phyloP scores from a whole-genome alignment of 768 basidiomycete genomes.

The Suillus spraguei region DNA sequence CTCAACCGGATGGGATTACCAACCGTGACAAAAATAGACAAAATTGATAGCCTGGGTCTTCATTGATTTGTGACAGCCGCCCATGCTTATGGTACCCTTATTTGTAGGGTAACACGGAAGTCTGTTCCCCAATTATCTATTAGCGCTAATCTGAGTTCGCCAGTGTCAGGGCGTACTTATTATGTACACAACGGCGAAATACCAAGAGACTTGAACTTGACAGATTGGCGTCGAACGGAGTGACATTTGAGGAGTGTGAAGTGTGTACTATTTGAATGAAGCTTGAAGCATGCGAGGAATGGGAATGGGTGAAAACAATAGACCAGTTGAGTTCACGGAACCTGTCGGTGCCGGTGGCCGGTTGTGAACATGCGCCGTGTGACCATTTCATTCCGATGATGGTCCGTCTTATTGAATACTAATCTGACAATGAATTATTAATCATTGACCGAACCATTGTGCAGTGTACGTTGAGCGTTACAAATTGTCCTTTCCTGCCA shows the following conservation, averaged over 20 bases:
- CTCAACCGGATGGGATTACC: not conserved
- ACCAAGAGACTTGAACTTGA: not conserved
- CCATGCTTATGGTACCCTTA: not conserved
- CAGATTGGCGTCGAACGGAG: too few relatives aligned
- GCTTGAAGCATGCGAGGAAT: not conserved
- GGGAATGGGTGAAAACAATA: too few relatives aligned
- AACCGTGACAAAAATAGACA: not conserved
- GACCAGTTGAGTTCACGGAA: too few relatives aligned
- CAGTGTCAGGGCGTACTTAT: not conserved
- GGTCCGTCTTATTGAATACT: not conserved
- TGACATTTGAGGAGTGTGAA: not conserved
- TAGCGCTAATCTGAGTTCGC: not conserved
- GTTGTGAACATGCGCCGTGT: too few relatives aligned
- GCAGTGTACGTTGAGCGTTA: not conserved
- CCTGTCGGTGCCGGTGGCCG: too few relatives aligned
- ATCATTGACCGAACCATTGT: too few relatives aligned
- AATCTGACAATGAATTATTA: not conserved
- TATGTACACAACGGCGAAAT: not conserved
- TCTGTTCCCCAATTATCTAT: not conserved
- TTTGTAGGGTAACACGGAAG: not conserved
- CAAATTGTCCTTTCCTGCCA: not conserved
- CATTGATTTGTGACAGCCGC: not conserved
- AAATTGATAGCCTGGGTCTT: not conserved
- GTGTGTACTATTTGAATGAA: not conserved
- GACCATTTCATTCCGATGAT: too few relatives aligned